phyloP scores from a whole-genome alignment of 306 rosid species.

The Vicia villosa region DNA sequence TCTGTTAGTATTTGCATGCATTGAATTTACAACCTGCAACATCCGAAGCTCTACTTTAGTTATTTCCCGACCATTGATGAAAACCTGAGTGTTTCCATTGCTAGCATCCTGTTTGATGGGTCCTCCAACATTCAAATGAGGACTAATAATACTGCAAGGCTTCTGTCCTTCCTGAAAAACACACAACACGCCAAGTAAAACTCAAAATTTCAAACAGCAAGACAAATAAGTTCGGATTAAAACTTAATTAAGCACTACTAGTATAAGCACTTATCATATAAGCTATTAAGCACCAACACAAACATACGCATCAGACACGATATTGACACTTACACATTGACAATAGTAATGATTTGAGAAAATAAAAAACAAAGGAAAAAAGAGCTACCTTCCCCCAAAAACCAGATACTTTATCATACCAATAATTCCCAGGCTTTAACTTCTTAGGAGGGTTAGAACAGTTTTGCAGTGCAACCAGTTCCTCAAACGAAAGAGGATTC shows the following conservation, averaged over 20 bases:
- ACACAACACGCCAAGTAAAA: conserved; percentile 26
- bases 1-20: conserved; percentile 8
- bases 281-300: not conserved
- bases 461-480: conserved; percentile 62
- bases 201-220: conserved; percentile 12
- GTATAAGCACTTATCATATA: not conserved
- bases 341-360: not conserved
- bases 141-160: conserved; percentile 83
- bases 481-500: conserved; percentile 73
- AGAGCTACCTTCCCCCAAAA: conserved; percentile 96
- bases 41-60: conserved; percentile 94
- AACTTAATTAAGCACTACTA: not conserved
- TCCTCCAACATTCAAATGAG: conserved; percentile 91
- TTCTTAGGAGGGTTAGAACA: conserved; percentile 87
- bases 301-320: not conserved
- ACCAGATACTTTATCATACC: conserved; percentile 99
- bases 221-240: not conserved
- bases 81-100: conserved; percentile 90
- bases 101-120: conserved; percentile 80
- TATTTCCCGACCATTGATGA: conserved; percentile 93
- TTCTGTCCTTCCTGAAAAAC: conserved; percentile 83
- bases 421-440: conserved; percentile 92
- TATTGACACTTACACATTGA: not conserved
- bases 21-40: conserved; percentile 77
- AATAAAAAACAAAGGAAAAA: not conserved